Conservation (phyloP, 129 eudicot genomes). For the Helichrysum umbraculigerum region DNA sequence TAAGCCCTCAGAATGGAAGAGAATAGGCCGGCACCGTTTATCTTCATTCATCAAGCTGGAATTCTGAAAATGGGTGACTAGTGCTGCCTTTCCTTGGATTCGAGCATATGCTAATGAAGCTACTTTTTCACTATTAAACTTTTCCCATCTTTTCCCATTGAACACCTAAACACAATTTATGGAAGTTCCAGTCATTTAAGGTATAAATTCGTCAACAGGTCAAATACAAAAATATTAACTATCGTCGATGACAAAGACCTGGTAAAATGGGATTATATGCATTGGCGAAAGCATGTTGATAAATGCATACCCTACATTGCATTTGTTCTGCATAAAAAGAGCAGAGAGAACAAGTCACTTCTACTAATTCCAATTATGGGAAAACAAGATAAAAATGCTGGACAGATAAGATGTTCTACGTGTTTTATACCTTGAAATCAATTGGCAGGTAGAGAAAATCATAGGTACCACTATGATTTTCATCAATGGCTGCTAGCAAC, state of each 20-base stretch:
- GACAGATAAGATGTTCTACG: not conserved
- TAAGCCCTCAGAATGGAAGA: constrained; percentile 55
- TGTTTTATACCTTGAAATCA: constrained; percentile 72
- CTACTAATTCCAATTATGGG: not conserved
- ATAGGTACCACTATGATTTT: constrained; percentile 74
- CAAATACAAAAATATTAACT: not conserved
- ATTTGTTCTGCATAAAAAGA: constrained; percentile 66
- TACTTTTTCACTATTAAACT: constrained; percentile 87
- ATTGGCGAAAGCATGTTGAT: constrained; percentile 90
- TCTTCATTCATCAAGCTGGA: constrained; percentile 96
- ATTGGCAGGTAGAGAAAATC: constrained; percentile 93
- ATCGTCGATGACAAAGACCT: constrained; percentile 38
- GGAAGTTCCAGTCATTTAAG: not conserved
- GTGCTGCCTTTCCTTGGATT: constrained; percentile 87
- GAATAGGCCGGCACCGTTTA: constrained; percentile 85
- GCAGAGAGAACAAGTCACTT: constrained; percentile 9
- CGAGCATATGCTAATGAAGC: constrained; percentile 90
- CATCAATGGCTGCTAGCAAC: constrained; percentile 90
- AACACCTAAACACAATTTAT: constrained; percentile 54
- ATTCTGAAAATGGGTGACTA: constrained; percentile 79
- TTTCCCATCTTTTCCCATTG: constrained; percentile 91
- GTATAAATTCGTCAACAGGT: not conserved
- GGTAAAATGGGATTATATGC: constrained; percentile 75
- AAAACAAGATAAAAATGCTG: not conserved
- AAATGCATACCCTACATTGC: constrained; percentile 98